Percentiles rank a stretch among this genome's conserved stretches.
phyloP scores from a whole-genome alignment of 139 green algal species.

The Coccomyxa sp. region DNA sequence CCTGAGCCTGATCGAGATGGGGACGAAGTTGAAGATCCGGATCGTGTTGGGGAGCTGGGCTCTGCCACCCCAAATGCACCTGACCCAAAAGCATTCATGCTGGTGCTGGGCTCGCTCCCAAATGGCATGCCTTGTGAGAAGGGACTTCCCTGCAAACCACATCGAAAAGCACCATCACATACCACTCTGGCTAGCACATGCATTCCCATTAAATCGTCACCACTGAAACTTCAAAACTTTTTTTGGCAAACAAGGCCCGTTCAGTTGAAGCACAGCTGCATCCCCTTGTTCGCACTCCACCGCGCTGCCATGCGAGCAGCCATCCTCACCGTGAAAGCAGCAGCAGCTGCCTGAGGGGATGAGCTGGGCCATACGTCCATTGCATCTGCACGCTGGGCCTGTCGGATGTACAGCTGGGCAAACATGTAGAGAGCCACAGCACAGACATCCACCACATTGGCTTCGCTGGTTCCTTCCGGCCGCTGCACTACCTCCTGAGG shows the following conservation, averaged over 20 bases:
- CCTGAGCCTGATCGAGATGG: neutral
- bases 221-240: too few species aligned
- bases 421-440: slow-evolving; percentile 68
- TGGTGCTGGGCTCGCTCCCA: neutral
- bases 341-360: neutral
- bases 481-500: neutral
- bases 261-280: too few species aligned
- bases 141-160: neutral
- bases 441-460: slow-evolving; percentile 39
- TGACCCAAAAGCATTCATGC: neutral
- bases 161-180: too few species aligned
- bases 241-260: too few species aligned
- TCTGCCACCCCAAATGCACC: neutral
- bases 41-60: slow-evolving; percentile 8
- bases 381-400: slow-evolving; percentile 54
- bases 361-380: slow-evolving; percentile 67
- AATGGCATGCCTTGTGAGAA: neutral
- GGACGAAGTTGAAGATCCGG: slow-evolving; percentile 16
- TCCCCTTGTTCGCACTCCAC: too few species aligned
- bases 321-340: neutral
- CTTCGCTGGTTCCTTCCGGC: slow-evolving; percentile 1
- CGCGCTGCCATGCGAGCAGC: neutral
- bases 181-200: too few species aligned
- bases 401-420: slow-evolving; percentile 58
- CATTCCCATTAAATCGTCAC: too few species aligned